Evolutionary conservation across 2,329 filamentous ascomycete species (phyloP).

Genomic region (Colletotrichum sp.): DNA sequence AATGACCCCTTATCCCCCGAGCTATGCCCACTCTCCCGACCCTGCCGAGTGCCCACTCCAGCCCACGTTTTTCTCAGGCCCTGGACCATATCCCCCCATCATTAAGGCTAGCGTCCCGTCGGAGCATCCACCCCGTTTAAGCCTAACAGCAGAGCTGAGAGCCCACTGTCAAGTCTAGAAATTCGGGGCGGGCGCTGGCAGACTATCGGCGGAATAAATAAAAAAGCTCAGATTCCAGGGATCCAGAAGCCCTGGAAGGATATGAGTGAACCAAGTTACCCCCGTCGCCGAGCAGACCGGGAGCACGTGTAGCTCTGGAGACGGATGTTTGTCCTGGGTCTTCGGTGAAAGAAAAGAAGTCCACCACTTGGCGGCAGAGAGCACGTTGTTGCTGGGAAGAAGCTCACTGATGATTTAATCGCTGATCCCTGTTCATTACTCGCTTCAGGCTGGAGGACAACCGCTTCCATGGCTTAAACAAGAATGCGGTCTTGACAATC

Average conservation of each 20-base stretch:
- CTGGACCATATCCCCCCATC: not conserved
- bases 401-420: not conserved
- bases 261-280: not conserved
- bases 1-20: not conserved
- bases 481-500: too few species aligned
- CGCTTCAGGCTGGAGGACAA: too few species aligned
- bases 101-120: slow-evolving; percentile 1
- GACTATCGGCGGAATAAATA: not conserved
- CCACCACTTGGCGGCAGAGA: not conserved
- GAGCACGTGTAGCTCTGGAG: not conserved
- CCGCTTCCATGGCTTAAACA: not conserved
- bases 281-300: not conserved
- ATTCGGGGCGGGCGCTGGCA: not conserved
- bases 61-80: not conserved
- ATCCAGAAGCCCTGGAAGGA: not conserved
- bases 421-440: not conserved
- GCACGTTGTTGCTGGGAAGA: not conserved
- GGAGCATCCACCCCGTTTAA: not conserved
- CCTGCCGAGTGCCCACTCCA: not conserved
- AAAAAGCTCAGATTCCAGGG: not conserved
- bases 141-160: not conserved
- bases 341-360: not conserved
- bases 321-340: not conserved
- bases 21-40: not conserved
- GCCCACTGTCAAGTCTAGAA: not conserved